These are phyloP conservation scores for Tetrahymena malaccensis DNA, from an alignment of 73 alveolate species.

Conservation along the genomic window DNA sequence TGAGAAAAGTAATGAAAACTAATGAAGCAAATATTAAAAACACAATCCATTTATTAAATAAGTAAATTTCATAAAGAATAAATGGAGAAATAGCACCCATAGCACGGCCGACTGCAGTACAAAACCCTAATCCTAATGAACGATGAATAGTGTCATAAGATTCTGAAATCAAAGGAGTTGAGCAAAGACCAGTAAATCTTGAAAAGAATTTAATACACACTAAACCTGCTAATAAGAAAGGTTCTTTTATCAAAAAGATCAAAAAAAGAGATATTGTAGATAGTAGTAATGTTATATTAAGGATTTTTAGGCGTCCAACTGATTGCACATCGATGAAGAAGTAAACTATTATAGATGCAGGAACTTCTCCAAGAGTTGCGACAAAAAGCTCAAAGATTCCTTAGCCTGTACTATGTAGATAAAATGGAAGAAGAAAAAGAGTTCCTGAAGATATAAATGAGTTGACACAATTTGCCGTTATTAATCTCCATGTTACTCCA, in stretches of 20 bases:
- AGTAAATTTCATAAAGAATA: constrained; percentile 3
- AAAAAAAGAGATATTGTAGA: not conserved
- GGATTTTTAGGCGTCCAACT: constrained; percentile 7
- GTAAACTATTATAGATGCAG: constrained; percentile 19
- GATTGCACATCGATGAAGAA: not conserved
- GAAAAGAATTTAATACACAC: constrained; percentile 13
- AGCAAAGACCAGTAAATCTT: constrained; percentile 14
- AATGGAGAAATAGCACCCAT: constrained; percentile 23
- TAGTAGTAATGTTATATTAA: not conserved
- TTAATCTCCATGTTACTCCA: constrained; percentile 31
- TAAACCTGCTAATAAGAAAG: constrained; percentile 10
- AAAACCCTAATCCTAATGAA: constrained; percentile 26
- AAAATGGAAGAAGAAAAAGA: constrained; percentile 6
- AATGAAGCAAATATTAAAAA: not conserved
- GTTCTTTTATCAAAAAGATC: constrained; percentile 10
- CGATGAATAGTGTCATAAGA: constrained; percentile 34
- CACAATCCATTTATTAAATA: constrained; percentile 6
- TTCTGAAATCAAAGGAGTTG: constrained; percentile 19
- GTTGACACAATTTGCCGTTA: not conserved
- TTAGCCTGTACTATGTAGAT: not conserved
- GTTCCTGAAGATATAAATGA: constrained; percentile 20
- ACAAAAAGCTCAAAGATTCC: not conserved
- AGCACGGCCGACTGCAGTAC: constrained; percentile 17
- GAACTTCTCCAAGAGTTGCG: constrained; percentile 13
- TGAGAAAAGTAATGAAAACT: not conserved